A percentile compares a stretch with the other conserved stretches of the same genome.
Evolutionary conservation across 192 early-diverging fungal species (phyloP).

Genomic region (Pilobolus umbonatus): DNA sequence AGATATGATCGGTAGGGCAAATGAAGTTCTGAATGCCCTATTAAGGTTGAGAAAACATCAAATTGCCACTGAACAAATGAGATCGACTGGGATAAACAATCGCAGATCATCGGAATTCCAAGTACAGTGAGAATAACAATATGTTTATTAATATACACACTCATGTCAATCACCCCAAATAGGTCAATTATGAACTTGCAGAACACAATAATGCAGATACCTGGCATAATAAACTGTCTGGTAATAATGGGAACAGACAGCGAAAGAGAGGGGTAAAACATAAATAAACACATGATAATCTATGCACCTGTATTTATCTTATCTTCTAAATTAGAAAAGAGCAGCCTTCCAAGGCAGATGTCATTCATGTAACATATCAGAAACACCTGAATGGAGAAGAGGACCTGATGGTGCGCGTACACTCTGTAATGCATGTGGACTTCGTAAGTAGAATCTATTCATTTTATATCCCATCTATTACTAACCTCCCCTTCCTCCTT

Average conservation of each 20-base stretch:
- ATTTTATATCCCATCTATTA: not conserved
- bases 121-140: not conserved
- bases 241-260: not conserved
- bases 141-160: not conserved
- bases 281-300: not conserved
- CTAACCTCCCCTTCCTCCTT: constrained; percentile 2
- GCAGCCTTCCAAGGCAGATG: constrained; percentile 64
- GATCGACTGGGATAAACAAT: not conserved
- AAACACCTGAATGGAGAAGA: constrained; percentile 93
- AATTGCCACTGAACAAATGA: constrained; percentile 12
- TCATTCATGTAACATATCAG: constrained; percentile 78
- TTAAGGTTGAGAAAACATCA: constrained; percentile 19
- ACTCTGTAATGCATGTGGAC: constrained; percentile 93
- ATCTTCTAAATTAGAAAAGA: constrained; percentile 35
- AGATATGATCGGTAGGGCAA: constrained; percentile 27
- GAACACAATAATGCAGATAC: not conserved
- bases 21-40: constrained; percentile 20
- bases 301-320: not conserved
- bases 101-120: not conserved
- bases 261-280: constrained; percentile 27
- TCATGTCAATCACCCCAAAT: not conserved
- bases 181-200: not conserved
- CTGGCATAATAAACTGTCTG: not conserved
- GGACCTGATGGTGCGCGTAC: constrained; percentile 90
- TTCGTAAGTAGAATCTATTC: constrained; percentile 52